Percentiles rank a stretch among this genome's conserved stretches.
These are phyloP conservation scores for Fusarium sp. DNA, from an alignment of 2,329 filamentous ascomycete species.

Conservation along the genomic window DNA sequence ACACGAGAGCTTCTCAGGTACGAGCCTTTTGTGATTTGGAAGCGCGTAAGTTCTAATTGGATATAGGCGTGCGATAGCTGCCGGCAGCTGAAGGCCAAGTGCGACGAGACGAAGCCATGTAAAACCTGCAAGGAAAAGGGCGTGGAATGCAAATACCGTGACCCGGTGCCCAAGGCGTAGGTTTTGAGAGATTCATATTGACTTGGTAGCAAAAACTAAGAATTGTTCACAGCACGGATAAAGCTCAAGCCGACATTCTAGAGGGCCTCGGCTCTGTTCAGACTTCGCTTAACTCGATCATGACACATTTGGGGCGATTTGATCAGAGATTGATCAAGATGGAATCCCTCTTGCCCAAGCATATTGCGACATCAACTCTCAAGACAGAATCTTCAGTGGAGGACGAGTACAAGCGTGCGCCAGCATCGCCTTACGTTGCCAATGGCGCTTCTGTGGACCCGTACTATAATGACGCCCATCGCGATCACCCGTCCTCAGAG, in stretches of 20 bases:
- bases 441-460: constrained; percentile 37
- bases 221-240: constrained; percentile 60
- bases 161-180: constrained; percentile 91
- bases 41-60: constrained; percentile 19
- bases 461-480: constrained; percentile 39
- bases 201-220: constrained; percentile 12
- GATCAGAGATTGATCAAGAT: constrained; percentile 51
- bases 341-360: constrained; percentile 44
- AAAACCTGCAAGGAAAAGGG: constrained; percentile 91
- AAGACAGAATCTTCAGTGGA: constrained; percentile 45
- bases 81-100: constrained; percentile 88
- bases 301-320: constrained; percentile 51
- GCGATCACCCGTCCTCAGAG: constrained; percentile 44
- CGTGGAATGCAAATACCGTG: constrained; percentile 86
- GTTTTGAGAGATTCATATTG: constrained; percentile 42
- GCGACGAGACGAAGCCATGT: constrained; percentile 84
- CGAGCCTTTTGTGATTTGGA: background rate
- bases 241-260: constrained; percentile 68
- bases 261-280: constrained; percentile 61
- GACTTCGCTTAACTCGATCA: constrained; percentile 49
- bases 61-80: constrained; percentile 88
- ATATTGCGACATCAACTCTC: constrained; percentile 24
- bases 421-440: constrained; percentile 33
- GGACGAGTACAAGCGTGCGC: constrained; percentile 43
- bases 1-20: constrained; percentile 73